Conservation (phyloP, 371 early-diverging fungal genomes). For the Globomyces sp. region DNA sequence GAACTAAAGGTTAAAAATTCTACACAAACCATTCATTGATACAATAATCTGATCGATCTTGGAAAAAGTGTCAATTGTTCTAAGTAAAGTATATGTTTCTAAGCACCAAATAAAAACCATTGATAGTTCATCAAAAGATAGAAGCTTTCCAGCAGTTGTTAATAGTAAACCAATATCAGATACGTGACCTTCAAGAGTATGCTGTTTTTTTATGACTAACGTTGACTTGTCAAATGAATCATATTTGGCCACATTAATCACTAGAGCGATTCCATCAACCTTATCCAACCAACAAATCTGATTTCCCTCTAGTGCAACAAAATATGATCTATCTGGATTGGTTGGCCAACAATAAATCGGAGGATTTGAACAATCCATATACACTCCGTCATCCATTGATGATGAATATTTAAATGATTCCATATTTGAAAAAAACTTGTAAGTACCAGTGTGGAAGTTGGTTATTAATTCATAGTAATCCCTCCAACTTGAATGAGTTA, state of each 20-base stretch:
- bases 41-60: background rate
- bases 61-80: too few relatives aligned
- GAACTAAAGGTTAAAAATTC: background rate
- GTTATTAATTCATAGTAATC: background rate
- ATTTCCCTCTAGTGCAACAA: slow-evolving; percentile 1
- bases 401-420: background rate
- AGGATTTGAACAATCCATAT: background rate
- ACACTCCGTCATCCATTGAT: background rate
- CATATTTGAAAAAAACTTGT: background rate
- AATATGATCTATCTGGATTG: background rate
- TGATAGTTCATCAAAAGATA: slow-evolving; percentile 2
- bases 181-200: background rate
- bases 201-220: background rate
- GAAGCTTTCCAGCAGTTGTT: background rate
- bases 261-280: background rate
- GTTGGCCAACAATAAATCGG: background rate
- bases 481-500: background rate
- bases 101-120: background rate
- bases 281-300: background rate
- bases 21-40: background rate
- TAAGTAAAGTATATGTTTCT: background rate
- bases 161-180: background rate
- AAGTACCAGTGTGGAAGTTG: background rate
- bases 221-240: background rate
- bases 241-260: background rate